Evolutionary conservation across 2,329 filamentous ascomycete genomes (phyloP), one percentile per base, ranked within the genome.

Genomic region (Hypomyces rosellus): DNA sequence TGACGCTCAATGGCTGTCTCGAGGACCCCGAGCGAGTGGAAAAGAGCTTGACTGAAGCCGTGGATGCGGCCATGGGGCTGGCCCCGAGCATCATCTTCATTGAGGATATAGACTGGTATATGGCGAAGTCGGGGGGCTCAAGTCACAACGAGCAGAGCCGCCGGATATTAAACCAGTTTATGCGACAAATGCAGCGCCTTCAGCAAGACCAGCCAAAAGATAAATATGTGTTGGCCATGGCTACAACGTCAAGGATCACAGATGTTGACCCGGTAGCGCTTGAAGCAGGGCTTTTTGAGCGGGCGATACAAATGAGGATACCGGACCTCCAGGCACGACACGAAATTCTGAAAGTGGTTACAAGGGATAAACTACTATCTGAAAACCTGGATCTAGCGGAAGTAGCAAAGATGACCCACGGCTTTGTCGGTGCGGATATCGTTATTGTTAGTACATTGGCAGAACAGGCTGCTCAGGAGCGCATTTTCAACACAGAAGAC

Each of bases 11-110:
- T 0, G 58, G 57, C 3, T 71, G 68, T 15, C 63, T 74, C 2
- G 54, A 61, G 2, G 69, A 71, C n/a, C 59, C 59, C 0, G 71
- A 74, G 39, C 67, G 68, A 25, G 55, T 71, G 50, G 67, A 68
- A 34, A 71, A 65, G 57, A 68, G 64, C 34, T 51, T 74, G 0
- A 59, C 60, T 3, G 71, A 74, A 18, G 69, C 68, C 2, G 56
- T 73, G 1, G 91, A 97, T 12, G 88, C 93, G 62, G 93, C 93
- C 0, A 89, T 88, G 64, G 80, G 82, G 49, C 77, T 91, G 36
- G 91, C 92, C 0, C 93, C 93, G 0, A 95, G 89, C 61, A 75
- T 99, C 5, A 78, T 99, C 4, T 95, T 96, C 62, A 87, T 97
- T 51, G 90, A 96, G 58, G 86, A 96, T 59, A 88, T 97, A 47